These are phyloP conservation scores for Starmerella bombicola DNA, from an alignment of 805 yeast genomes.

Conservation along the genomic window DNA sequence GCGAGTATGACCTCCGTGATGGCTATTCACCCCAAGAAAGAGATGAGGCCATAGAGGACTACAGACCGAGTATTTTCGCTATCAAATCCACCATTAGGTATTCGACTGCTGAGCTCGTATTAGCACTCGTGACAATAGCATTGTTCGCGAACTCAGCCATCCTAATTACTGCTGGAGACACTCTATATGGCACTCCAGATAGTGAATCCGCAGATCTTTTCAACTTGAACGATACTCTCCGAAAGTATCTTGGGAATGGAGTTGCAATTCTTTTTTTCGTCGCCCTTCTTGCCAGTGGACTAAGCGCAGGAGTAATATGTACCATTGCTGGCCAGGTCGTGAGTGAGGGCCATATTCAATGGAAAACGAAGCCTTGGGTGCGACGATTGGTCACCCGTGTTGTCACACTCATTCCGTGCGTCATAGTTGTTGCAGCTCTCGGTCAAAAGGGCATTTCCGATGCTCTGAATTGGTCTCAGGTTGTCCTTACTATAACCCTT, in stretches of 20 bases:
- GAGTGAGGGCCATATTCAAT: conserved; percentile 75
- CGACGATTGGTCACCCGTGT: conserved; percentile 66
- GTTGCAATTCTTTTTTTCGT: conserved; percentile 79
- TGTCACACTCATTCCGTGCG: conserved; percentile 71
- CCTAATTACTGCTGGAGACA: conserved; percentile 67
- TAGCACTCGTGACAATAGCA: conserved; percentile 68
- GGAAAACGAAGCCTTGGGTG: conserved; percentile 71
- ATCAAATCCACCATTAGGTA: conserved; percentile 58
- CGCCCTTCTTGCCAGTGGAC: conserved; percentile 75
- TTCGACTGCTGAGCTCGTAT: conserved; percentile 56
- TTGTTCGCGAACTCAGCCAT: conserved; percentile 78
- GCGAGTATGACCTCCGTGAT: conserved; percentile 58
- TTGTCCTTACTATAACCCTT: conserved; percentile 63
- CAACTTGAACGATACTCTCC: conserved; percentile 56
- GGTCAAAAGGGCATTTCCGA: conserved; percentile 61
- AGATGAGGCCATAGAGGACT: conserved; percentile 29
- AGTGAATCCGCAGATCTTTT: conserved; percentile 66
- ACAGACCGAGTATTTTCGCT: conserved; percentile 62
- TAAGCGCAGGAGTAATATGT: conserved; percentile 84
- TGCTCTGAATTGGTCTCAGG: conserved; percentile 78
- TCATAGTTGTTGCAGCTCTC: conserved; percentile 53
- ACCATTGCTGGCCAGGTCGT: conserved; percentile 91
- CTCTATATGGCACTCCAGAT: conserved; percentile 56
- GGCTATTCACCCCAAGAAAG: conserved; percentile 34
- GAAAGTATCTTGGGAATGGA: conserved; percentile 48